Base-by-base conservation (phyloP, 805 yeast species). In the Jamesozyma jinghongensis region DNA sequence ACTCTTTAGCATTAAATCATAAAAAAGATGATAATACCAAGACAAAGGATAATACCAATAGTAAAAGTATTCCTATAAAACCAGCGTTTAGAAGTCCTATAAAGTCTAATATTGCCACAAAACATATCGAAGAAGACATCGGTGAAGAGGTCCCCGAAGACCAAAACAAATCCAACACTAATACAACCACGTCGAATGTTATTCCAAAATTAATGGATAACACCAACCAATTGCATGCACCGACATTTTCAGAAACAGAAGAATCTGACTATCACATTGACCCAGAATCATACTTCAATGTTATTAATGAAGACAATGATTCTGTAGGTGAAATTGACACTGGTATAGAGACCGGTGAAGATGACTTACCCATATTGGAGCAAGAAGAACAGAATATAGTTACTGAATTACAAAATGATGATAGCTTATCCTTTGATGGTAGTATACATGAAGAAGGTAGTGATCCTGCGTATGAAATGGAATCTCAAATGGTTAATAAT, bases 141-240 rank as follows among this genome's bases (percentile, higher is more conserved):
- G 84, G 84, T 17, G 84, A 77, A 54, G 82, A 73, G 34, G 60
- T 71, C 2, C 43, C 50, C 19, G 52, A 42, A 12, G 13, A 5
- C 4, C 36, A 37, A n/a, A 26, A 37, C 14, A 28, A 14, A 18
- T 11, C 7, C 4, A 20, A 26, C 6, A 18, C 8, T 19, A 31
- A 32, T n/a, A 16, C 26, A 7, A 30, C 26, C 14, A 32, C 53
- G 44, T 14, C 44, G 19, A 47, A 42, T 19, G 44, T 53, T 2
- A 51, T 52, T 31, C 48, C 46, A 29, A 22, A 22, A 22, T 22
- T 22, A 22, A 22, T 22, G 26, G 26, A 22, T 10, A 22, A 22
- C 10, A 10, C 10, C 26, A 22, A 22, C 26, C 26, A 22, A 22
- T 41, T 58, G 34, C 57, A 53, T 33, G 61, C 54, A 16, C 62